These are phyloP conservation scores for Eutrema yunnanense DNA, from an alignment of 345 rosid species.

Conservation along the genomic window DNA sequence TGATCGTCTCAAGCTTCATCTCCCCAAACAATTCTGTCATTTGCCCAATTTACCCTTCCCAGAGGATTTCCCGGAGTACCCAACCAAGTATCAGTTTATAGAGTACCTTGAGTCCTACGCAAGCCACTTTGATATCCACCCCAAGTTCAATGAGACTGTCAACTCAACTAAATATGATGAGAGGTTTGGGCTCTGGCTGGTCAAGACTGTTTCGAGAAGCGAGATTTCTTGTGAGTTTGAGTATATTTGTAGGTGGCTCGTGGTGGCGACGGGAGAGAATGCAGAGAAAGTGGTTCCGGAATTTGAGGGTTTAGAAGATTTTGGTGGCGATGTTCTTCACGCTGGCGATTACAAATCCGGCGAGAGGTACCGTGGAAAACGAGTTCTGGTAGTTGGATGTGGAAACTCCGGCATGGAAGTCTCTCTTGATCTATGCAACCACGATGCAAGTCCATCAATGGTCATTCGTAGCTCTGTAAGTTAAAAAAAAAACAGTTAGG, in stretches of 20 bases:
- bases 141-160: slow-evolving; percentile 61
- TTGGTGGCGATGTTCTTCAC: slow-evolving; percentile 52
- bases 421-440: slow-evolving; percentile 66
- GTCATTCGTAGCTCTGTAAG: slow-evolving; percentile 77
- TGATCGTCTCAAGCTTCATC: slow-evolving; percentile 79
- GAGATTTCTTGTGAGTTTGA: slow-evolving; percentile 39
- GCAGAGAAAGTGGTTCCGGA: slow-evolving; percentile 69
- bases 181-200: slow-evolving; percentile 60
- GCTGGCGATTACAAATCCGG: slow-evolving; percentile 76
- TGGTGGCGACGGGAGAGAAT: slow-evolving; percentile 81
- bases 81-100: slow-evolving; percentile 63
- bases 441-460: slow-evolving; percentile 60
- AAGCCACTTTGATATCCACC: slow-evolving; percentile 47
- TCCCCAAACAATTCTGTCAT: slow-evolving; percentile 75
- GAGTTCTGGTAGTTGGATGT: slow-evolving; percentile 73
- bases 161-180: slow-evolving; percentile 62
- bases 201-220: slow-evolving; percentile 38
- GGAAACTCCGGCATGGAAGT: slow-evolving; percentile 93
- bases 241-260: slow-evolving; percentile 76
- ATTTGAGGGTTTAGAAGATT: slow-evolving; percentile 55
- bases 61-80: slow-evolving; percentile 58
- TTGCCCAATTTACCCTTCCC: slow-evolving; percentile 61
- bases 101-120: slow-evolving; percentile 65
- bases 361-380: slow-evolving; percentile 43
- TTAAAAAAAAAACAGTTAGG: not conserved